Base-by-base conservation (phyloP, 139 green algal genomes). In the Chlorella sp. region DNA sequence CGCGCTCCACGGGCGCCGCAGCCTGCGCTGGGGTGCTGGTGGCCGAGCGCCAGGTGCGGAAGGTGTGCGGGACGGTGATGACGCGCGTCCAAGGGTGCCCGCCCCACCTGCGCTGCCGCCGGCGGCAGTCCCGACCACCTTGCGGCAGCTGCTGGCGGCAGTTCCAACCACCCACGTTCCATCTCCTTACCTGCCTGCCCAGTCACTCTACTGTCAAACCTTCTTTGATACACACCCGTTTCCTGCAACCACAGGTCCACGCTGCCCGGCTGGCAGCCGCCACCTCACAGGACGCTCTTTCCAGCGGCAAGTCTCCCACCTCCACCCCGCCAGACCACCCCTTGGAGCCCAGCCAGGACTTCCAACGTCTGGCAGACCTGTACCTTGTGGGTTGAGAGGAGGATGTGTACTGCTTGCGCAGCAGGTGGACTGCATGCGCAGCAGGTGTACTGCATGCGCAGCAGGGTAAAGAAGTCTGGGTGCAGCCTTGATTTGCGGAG, bases 281-380 rank as follows among this genome's bases (percentile, higher is more conserved):
- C 4, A 48, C 53, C 16, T 15, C 22, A 0, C n/a, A 75, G 11
- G 53, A 48, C 16, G n/a, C 53, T 19, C 53, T 87, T 26, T 64
- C 61, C 9, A 87, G 83, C 83, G 61, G 83, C 61, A 68, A 66
- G 39, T 28, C 84, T 0, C 21, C 84, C 37, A 81, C 84, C 40
- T 28, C 57, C 4, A 18, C 19, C 26, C 84, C 84, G 39, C 84
- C 84, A 1, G 84, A 88, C 15, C 16, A 86, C 53, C 81, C 81
- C 0, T 4, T 39, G 40, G n/a, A 11, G 18, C 9, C 57, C 24
- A 22, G 22, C 4, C 24, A 32, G 0, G 84, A 81, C 7, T 88
- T 88, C 48, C 39, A 88, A 9, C 80, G 32, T 7, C 34, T 80
- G 2, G 84, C 84, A 19, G 84, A 88, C 18, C 68, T 88, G 40